These are phyloP conservation scores for Verticillium zaregamsianum DNA, from an alignment of 2,329 filamentous ascomycete species.

Conservation along the genomic window DNA sequence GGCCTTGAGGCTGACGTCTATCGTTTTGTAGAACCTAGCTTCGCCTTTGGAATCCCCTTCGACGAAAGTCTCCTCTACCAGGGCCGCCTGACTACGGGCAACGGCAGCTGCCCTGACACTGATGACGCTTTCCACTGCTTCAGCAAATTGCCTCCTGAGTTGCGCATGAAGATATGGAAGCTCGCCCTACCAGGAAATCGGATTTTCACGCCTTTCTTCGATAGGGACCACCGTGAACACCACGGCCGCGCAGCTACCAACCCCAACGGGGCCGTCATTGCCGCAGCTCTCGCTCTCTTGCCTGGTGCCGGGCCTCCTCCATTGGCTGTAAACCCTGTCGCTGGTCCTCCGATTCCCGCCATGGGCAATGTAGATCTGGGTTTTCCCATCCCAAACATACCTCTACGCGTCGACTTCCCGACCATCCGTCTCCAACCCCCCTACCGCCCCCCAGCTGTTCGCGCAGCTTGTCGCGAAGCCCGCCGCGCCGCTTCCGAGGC, in stretches of 20 bases:
- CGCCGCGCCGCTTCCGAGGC: slow-evolving; percentile 6
- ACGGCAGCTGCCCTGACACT: neutral
- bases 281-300: neutral
- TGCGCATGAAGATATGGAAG: slow-evolving; percentile 14
- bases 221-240: neutral
- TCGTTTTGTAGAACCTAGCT: too few species aligned
- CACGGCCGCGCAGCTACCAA: neutral
- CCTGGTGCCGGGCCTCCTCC: too few species aligned
- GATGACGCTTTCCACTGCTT: slow-evolving; percentile 5
- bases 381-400: too few species aligned
- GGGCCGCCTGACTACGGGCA: too few species aligned
- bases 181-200: slow-evolving; percentile 8
- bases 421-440: neutral
- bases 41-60: too few species aligned
- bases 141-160: slow-evolving; percentile 8
- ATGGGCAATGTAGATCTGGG: too few species aligned
- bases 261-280: neutral
- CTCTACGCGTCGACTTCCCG: neutral
- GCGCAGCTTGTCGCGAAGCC: slow-evolving; percentile 10
- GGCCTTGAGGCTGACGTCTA: too few species aligned
- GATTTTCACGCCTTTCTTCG: slow-evolving; percentile 5
- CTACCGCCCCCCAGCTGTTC: neutral
- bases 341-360: too few species aligned
- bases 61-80: too few species aligned
- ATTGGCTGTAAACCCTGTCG: too few species aligned